Base-by-base conservation (phyloP, 192 early-diverging fungal species). In the Entomortierella parvispora region DNA sequence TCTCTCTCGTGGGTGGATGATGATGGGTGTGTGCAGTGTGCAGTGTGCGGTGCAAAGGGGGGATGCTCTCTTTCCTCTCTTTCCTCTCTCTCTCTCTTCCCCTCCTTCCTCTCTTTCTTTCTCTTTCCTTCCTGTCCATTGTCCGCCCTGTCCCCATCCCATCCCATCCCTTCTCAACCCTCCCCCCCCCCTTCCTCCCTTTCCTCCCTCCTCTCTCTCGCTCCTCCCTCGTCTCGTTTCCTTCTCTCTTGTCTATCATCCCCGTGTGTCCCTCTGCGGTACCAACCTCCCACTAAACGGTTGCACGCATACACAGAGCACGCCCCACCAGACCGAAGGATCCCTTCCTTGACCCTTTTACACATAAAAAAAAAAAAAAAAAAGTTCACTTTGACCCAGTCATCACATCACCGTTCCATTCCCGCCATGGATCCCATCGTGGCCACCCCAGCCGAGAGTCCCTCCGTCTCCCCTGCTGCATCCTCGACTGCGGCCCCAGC, bases 161-260 rank as follows among this genome's bases (percentile, higher is more conserved):
- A 6, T 40, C 25, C 14, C 42, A 1, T 31, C 20, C 18, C n/a
- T 52, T 14, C 26, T 34, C 8, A 29, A 34, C 23, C 45, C 20
- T 18, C 31, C 42, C 32, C 25, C 25, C 63, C 59, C 42, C n/a
- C 47, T 52, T 62, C 32, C 42, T 56, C 48, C 53, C 50, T 43
- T 29, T 69, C 60, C 17, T 53, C 33, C 26, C 62, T 50, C 34
- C 53, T 46, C 34, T 70, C 53, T 52, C 46, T 62, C 53, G 42
- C 47, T 48, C 58, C 58, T 34, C 42, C 44, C 8, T 34, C n/a
- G 37, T 40, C 12, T 40, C 7, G 12, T 28, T 26, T 40, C 51
- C 28, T 46, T 15, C 31, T 17, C 18, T 7, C 49, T 17, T n/a
- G 17, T 45, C 12, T 58, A 28, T 34, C 43, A 11, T 25, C 22